These are phyloP conservation scores for Blumeria graminis DNA, from an alignment of 2,329 filamentous ascomycete species.

Conservation along the genomic window DNA sequence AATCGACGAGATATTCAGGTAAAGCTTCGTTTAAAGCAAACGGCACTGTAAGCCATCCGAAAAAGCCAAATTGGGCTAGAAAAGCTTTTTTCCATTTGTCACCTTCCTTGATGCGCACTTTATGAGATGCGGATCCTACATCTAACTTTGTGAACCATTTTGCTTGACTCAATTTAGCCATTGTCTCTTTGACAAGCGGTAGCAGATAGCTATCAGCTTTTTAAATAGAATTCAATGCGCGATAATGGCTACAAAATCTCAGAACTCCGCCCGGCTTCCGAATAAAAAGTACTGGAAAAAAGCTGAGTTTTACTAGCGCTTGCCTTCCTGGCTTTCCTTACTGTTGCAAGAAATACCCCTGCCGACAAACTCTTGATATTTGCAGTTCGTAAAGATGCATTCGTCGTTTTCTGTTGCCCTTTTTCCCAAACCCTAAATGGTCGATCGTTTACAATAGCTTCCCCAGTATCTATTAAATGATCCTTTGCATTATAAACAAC, in stretches of 20 bases:
- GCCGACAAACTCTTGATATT: neutral
- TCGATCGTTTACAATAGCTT: neutral
- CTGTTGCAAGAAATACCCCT: neutral
- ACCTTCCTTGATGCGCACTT: neutral
- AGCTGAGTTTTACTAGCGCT: neutral
- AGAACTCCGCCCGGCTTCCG: neutral
- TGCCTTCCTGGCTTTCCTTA: neutral
- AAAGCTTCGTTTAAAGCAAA: neutral
- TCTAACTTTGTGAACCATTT: constrained; percentile 1
- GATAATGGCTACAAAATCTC: neutral
- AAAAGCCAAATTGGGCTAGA: neutral
- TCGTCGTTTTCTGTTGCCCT: neutral
- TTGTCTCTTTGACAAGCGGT: neutral
- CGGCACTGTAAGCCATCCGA: neutral
- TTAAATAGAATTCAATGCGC: neutral
- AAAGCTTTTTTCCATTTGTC: neutral
- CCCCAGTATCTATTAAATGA: neutral
- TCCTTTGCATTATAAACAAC: neutral
- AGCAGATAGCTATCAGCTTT: neutral
- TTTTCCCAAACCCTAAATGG: neutral
- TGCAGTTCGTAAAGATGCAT: neutral
- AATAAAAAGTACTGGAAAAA: neutral
- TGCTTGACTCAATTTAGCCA: neutral
- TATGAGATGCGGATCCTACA: neutral
- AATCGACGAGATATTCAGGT: neutral